Conservation (phyloP, 129 eudicot genomes). For the Tagetes patula region DNA sequence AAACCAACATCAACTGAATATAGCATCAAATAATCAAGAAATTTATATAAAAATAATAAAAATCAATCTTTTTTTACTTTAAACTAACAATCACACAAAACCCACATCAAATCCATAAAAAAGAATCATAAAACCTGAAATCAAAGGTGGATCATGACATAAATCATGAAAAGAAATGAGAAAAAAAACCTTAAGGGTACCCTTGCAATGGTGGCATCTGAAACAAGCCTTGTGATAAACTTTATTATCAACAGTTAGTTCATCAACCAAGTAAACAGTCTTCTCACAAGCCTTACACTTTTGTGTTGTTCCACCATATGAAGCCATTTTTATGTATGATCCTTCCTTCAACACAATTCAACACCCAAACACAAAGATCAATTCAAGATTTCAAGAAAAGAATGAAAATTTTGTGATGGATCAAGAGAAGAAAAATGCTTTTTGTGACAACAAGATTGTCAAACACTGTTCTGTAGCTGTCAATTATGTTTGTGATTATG, state of each 20-base stretch:
- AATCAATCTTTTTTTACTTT: neutral
- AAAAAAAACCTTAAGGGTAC: constrained; percentile 85
- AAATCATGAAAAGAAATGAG: neutral
- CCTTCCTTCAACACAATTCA: constrained; percentile 11
- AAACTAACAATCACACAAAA: constrained; percentile 15
- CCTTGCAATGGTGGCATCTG: constrained; percentile 97
- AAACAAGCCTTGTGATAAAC: constrained; percentile 88
- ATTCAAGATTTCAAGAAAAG: constrained; percentile 15
- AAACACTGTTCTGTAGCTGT: constrained; percentile 42
- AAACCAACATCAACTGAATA: neutral
- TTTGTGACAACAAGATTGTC: constrained; percentile 33
- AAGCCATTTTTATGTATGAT: constrained; percentile 44
- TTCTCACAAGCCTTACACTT: constrained; percentile 97
- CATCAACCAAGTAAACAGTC: constrained; percentile 92
- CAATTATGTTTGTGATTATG: constrained; percentile 26
- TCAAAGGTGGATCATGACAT: constrained; percentile 18
- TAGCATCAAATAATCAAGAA: neutral
- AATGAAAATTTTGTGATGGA: constrained; percentile 22
- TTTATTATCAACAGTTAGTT: constrained; percentile 78
- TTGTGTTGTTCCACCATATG: constrained; percentile 82
- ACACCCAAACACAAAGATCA: constrained; percentile 24
- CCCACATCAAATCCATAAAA: constrained; percentile 16
- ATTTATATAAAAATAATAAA: neutral
- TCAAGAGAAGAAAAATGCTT: constrained; percentile 21
- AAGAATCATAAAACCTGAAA: neutral